These are phyloP conservation scores for Exophiala mesophila DNA, from an alignment of 2,329 filamentous ascomycete species.

Conservation along the genomic window DNA sequence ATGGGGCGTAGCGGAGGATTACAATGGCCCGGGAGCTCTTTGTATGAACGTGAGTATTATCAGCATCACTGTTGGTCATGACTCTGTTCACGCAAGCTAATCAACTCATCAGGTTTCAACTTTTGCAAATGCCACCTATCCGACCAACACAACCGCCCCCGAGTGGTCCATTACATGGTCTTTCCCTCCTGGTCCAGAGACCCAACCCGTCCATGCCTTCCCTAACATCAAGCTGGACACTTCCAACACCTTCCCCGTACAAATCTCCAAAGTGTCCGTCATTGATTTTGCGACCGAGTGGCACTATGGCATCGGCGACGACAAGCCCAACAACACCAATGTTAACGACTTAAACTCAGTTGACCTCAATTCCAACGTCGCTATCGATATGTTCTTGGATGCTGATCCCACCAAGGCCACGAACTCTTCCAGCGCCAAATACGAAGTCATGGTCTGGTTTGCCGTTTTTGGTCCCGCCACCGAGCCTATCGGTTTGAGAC, in stretches of 20 bases:
- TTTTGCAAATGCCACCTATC: constrained; percentile 49
- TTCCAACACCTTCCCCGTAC: constrained; percentile 40
- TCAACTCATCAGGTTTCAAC: constrained; percentile 40
- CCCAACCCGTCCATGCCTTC: constrained; percentile 51
- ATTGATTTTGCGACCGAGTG: constrained; percentile 47
- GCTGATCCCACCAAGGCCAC: constrained; percentile 37
- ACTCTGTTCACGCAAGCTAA: not conserved
- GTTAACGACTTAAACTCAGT: constrained; percentile 31
- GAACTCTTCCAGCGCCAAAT: constrained; percentile 36
- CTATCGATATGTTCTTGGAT: constrained; percentile 57
- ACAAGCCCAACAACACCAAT: constrained; percentile 34
- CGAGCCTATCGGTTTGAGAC: constrained; percentile 44
- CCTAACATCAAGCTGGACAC: constrained; percentile 49
- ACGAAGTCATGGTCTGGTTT: constrained; percentile 58
- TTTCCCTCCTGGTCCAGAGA: constrained; percentile 40
- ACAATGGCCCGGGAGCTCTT: constrained; percentile 34
- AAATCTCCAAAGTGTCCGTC: constrained; percentile 36
- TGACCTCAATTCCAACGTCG: constrained; percentile 52
- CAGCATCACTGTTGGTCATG: not conserved
- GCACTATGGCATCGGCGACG: constrained; percentile 47
- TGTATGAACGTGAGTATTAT: constrained; percentile 50
- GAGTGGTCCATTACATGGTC: constrained; percentile 52
- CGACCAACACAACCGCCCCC: constrained; percentile 44
- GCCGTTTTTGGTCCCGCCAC: constrained; percentile 44
- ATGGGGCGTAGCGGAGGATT: constrained; percentile 44